Conservation (phyloP, 2,329 filamentous ascomycete species). For the Amauroascus niger region DNA sequence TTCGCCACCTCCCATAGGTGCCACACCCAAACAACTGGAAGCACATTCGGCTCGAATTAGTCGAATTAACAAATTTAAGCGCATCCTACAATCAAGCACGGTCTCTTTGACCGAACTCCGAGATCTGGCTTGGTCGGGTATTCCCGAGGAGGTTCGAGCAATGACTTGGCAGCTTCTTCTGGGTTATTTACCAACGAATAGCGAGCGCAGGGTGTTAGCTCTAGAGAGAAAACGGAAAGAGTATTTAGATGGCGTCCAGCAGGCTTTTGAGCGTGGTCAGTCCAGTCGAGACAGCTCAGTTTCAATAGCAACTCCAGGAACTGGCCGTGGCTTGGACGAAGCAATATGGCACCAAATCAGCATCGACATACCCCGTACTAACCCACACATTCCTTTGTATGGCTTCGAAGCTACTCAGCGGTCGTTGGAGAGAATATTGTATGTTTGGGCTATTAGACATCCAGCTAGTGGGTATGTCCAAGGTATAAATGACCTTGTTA, state of each 20-base stretch:
- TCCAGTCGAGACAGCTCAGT: constrained; percentile 31
- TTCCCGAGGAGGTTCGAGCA: constrained; percentile 87
- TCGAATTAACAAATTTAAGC: constrained; percentile 98
- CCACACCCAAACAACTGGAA: constrained; percentile 73
- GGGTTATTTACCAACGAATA: constrained; percentile 93
- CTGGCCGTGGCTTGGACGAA: constrained; percentile 75
- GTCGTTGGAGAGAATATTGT: constrained; percentile 86
- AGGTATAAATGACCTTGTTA: constrained; percentile 96
- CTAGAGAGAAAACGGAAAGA: constrained; percentile 92
- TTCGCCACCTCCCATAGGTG: constrained; percentile 60
- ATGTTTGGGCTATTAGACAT: constrained; percentile 95
- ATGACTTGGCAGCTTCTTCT: constrained; percentile 98
- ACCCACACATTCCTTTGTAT: constrained; percentile 90
- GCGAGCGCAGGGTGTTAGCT: constrained; percentile 78
- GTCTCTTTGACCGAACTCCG: constrained; percentile 78
- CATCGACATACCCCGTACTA: constrained; percentile 93
- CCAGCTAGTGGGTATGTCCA: constrained; percentile 97
- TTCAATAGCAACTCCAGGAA: constrained; percentile 36
- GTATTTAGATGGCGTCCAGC: constrained; percentile 80
- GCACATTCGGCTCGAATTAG: constrained; percentile 78
- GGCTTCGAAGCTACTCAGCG: constrained; percentile 92
- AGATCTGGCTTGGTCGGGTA: constrained; percentile 81
- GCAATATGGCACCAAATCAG: constrained; percentile 99
- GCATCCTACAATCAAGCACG: constrained; percentile 81
- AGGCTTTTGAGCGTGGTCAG: constrained; percentile 51